A percentile compares a stretch with the other conserved stretches of the same genome.
Evolutionary conservation across 2,329 filamentous ascomycete genomes (phyloP).

Genomic region (Colletotrichum kahawae): DNA sequence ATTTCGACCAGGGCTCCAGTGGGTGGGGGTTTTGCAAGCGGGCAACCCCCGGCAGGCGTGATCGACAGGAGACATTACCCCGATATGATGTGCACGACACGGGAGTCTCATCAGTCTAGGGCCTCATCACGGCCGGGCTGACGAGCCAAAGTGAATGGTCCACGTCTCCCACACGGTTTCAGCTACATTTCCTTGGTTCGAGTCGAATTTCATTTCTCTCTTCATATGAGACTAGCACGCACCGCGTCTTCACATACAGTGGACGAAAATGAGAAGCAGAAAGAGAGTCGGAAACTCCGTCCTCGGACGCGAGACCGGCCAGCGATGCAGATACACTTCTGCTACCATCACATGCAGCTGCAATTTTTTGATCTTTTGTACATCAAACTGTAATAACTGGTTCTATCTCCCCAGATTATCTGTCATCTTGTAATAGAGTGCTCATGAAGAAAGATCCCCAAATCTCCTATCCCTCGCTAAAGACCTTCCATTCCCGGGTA

Average conservation of each 20-base stretch:
- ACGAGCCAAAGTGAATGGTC: neutral
- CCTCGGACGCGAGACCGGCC: neutral
- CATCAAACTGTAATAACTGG: neutral
- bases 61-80: neutral
- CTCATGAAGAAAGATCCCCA: neutral
- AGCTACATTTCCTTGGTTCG: neutral
- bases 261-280: neutral
- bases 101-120: neutral
- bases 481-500: conserved; percentile 12
- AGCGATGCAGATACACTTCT: neutral
- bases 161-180: neutral
- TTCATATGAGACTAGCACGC: neutral
- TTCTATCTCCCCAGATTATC: conserved; percentile 3
- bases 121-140: neutral
- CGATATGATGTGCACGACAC: neutral
- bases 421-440: neutral
- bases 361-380: neutral
- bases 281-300: neutral
- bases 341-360: neutral
- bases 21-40: neutral
- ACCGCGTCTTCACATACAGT: neutral
- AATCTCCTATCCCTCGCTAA: neutral
- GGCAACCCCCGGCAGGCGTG: neutral
- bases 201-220: neutral
- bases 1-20: neutral